These are phyloP conservation scores for Theobroma grandiflorum DNA, from an alignment of 441 rosid species.

Conservation along the genomic window DNA sequence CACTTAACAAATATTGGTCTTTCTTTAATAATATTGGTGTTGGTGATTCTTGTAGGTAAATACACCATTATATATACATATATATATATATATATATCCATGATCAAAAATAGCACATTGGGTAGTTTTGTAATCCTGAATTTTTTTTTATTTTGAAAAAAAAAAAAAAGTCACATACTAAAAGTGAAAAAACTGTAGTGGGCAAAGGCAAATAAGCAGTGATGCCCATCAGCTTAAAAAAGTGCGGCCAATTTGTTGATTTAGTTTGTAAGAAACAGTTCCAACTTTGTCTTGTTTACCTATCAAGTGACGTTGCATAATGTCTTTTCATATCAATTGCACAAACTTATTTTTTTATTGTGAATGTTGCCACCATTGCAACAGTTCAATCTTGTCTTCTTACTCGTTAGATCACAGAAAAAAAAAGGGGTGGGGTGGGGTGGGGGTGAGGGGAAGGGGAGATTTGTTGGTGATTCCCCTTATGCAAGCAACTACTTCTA, in stretches of 20 bases:
- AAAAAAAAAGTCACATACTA: not conserved
- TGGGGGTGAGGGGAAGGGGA: no score
- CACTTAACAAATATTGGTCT: not conserved
- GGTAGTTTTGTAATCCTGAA: not conserved
- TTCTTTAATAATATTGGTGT: not conserved
- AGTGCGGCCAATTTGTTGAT: not conserved
- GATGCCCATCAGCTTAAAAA: not conserved
- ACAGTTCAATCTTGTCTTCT: not conserved
- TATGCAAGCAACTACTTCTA: not conserved
- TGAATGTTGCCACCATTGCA: not conserved
- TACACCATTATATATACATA: not conserved
- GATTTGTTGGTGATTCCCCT: not conserved
- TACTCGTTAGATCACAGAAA: not conserved
- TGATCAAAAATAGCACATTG: no score
- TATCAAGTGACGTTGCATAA: slow-evolving; percentile 10
- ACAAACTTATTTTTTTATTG: not conserved
- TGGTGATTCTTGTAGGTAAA: no score
- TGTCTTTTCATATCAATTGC: slow-evolving; percentile 2
- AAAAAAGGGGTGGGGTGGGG: no score
- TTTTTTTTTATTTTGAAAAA: not conserved
- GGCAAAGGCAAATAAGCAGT: not conserved
- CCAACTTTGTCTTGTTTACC: slow-evolving; percentile 4
- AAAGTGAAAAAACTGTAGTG: not conserved
- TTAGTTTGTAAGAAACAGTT: slow-evolving; percentile 5
- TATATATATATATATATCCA: no score